Percentiles rank a stretch among this genome's conserved stretches.
Conservation (phyloP, 1,139 yeast genomes). For the Geotrichum bryndzae region DNA sequence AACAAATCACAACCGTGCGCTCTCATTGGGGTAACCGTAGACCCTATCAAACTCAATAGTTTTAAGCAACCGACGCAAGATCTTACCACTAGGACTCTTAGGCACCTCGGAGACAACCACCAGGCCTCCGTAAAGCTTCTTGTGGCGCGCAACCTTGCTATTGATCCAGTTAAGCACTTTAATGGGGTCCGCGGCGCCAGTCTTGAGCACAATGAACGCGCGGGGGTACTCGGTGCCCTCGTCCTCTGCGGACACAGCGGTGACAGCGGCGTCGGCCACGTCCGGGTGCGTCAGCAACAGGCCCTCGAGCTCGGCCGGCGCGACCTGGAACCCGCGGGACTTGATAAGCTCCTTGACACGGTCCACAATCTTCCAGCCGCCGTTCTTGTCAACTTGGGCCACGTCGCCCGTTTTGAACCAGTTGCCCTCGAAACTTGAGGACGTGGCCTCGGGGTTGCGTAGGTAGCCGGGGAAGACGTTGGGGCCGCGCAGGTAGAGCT, state of each 20-base stretch:
- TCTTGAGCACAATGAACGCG: constrained; percentile 32
- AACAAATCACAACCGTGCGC: background rate
- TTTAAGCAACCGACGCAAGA: constrained; percentile 30
- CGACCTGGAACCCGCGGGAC: constrained; percentile 75
- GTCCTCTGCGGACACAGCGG: constrained; percentile 31
- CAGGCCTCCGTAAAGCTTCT: constrained; percentile 35
- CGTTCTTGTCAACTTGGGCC: constrained; percentile 49
- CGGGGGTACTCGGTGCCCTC: constrained; percentile 37
- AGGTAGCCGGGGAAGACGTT: constrained; percentile 59
- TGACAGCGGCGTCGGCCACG: constrained; percentile 36
- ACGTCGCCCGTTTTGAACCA: constrained; percentile 81
- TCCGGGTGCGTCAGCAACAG: constrained; percentile 44
- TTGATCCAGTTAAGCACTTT: constrained; percentile 33
- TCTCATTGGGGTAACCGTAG: constrained; percentile 5
- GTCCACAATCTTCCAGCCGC: constrained; percentile 59
- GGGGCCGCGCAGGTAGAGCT: constrained; percentile 64
- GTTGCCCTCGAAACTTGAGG: constrained; percentile 55
- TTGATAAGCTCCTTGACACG: constrained; percentile 77
- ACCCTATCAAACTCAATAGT: constrained; percentile 19
- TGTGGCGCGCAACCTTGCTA: constrained; percentile 35
- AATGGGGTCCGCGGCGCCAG: constrained; percentile 21
- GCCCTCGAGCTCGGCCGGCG: constrained; percentile 74
- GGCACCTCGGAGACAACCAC: constrained; percentile 31
- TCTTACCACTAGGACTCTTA: constrained; percentile 36
- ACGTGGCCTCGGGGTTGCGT: constrained; percentile 50